phyloP scores from a whole-genome alignment of 257 asterid species.

The Capsicum chinense region DNA sequence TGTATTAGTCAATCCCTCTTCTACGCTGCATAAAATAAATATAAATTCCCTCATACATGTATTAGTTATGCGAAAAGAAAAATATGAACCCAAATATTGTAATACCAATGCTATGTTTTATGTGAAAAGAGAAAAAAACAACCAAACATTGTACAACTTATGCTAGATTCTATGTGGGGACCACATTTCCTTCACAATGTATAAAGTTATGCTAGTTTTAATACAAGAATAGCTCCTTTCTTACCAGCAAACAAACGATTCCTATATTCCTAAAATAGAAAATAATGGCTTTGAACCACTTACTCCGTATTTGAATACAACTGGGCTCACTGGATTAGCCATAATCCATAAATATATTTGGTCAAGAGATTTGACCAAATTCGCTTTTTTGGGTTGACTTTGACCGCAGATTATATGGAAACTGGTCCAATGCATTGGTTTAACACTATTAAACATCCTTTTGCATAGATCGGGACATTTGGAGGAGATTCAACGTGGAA shows the following conservation, averaged over 20 bases:
- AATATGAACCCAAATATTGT: background rate
- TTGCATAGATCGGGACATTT: background rate
- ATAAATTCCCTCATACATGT: background rate
- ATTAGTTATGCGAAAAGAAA: background rate
- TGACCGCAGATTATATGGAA: background rate
- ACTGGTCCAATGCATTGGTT: background rate
- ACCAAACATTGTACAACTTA: background rate
- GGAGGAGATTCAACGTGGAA: background rate
- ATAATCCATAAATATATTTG: background rate
- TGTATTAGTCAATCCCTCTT: background rate
- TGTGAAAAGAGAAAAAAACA: background rate
- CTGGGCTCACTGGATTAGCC: background rate
- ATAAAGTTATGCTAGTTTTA: background rate
- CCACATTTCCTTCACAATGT: background rate
- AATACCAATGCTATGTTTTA: background rate
- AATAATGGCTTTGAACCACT: background rate
- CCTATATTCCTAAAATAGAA: background rate
- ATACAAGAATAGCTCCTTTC: background rate
- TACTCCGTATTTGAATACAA: background rate
- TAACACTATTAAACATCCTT: background rate
- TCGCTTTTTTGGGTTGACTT: background rate
- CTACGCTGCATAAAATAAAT: background rate
- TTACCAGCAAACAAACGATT: background rate
- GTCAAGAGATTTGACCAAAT: background rate
- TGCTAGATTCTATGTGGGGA: conserved; percentile 9